Base-by-base conservation (phyloP, 2,329 filamentous ascomycete genomes). In the Colletotrichum eremochloae region DNA sequence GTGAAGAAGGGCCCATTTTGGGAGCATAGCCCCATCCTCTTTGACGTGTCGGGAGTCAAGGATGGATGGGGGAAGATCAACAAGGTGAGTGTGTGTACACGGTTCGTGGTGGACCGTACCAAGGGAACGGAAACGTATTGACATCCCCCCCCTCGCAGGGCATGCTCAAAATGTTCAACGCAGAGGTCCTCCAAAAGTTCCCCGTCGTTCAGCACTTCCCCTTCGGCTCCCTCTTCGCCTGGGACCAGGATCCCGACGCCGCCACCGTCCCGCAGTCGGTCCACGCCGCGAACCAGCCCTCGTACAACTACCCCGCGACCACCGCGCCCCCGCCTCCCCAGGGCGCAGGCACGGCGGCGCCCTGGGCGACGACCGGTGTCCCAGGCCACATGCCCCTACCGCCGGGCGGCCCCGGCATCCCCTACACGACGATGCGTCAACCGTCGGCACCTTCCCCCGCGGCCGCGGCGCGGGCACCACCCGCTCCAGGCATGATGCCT, bases 151-250 rank as follows among this genome's bases (percentile, higher is more conserved):
- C 3, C 1, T 36, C n/a, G 11, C 72, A 93, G 91, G 96, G 96
- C 63, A 98, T 99, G 96, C 90, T 99, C 78, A 99, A 98, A 83
- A 99, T 99, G 96, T 99, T 96, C 84, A 95, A 97, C 76, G 96
- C 94, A 24, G 96, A 99, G 84, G 96, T 99, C 3, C 86, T 99
- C 18, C 94, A 93, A 50, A 99, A 99, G 81, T 98, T 98, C 79
- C 96, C 96, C 3, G 96, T 99, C 3, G 94, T 99, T n/a, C 96
- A 99, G 82, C 96, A 99, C 82, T 98, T 96, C 76, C 89, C 88
- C 3, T 96, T 96, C 76, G 94, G 94, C 36, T 92, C 91, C 7
- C 84, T 96, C n/a, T 94, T 96, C 79, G 89, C 88, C 48, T 96
- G 93, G 92, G 90, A 94, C 2, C 82, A 81, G 58, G 92, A 95